These are phyloP conservation scores for Cladophialophora immunda DNA, from an alignment of 2,329 filamentous ascomycete genomes.

Conservation along the genomic window DNA sequence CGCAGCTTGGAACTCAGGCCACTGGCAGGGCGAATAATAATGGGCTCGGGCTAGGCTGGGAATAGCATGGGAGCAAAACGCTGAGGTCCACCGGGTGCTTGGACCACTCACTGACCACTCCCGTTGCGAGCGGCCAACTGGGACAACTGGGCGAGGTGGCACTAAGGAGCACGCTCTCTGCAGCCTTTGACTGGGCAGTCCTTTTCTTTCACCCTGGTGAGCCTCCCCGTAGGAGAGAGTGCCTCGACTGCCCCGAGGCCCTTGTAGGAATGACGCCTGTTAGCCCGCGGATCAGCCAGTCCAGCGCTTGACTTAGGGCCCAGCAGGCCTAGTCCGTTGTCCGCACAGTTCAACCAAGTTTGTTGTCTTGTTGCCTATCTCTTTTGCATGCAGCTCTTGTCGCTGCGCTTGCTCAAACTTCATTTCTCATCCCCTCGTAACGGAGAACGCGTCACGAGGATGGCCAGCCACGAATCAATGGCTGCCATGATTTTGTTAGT, in stretches of 20 bases:
- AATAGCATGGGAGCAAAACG: conserved; percentile 10
- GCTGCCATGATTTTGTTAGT: conserved; percentile 10
- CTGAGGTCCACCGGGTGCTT: conserved; percentile 4
- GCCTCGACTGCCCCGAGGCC: neutral
- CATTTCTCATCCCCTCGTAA: conserved; percentile 17
- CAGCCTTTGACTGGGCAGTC: conserved; percentile 4
- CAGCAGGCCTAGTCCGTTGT: neutral
- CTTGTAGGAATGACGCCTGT: conserved; percentile 5
- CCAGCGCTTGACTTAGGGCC: conserved; percentile 1
- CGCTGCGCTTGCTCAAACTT: conserved; percentile 20
- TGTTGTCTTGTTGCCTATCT: conserved; percentile 7
- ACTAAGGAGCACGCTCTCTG: conserved; percentile 4
- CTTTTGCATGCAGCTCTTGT: conserved; percentile 11
- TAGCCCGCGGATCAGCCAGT: conserved; percentile 6
- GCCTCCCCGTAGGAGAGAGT: neutral
- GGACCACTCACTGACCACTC: conserved; percentile 19
- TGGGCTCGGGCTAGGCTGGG: conserved; percentile 24
- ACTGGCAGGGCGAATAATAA: conserved; percentile 22
- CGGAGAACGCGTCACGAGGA: conserved; percentile 22
- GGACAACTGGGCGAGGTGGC: neutral
- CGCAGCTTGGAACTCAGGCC: conserved; percentile 17
- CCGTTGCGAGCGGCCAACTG: neutral
- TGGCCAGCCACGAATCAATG: conserved; percentile 18
- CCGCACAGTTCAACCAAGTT: neutral
- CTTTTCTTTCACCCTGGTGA: conserved; percentile 1